Evolutionary conservation across 202 grass and related monocot genomes (phyloP).

Genomic region (Carex arenaria): DNA sequence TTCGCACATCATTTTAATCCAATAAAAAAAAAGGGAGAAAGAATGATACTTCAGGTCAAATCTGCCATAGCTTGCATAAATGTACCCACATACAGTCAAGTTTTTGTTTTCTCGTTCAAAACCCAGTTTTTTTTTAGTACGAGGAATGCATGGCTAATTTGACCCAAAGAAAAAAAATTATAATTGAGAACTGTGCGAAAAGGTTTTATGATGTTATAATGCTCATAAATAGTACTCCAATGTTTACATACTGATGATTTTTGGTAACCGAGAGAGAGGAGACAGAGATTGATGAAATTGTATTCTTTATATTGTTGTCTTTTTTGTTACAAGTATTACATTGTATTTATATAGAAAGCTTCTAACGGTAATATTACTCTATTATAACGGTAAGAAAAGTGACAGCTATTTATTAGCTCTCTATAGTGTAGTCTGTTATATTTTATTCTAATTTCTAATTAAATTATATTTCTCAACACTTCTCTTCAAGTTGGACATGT

Average conservation of each 20-base stretch:
- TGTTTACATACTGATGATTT: background rate
- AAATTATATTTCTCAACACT: too few relatives aligned
- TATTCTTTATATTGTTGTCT: too few relatives aligned
- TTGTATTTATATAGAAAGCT: too few relatives aligned
- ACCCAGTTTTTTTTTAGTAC: background rate
- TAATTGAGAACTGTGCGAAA: background rate
- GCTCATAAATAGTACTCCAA: background rate
- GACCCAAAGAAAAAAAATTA: background rate
- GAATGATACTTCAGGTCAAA: background rate
- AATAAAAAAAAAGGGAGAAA: background rate
- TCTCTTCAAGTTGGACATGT: too few relatives aligned
- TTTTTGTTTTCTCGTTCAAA: background rate
- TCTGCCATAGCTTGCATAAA: background rate
- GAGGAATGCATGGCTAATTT: background rate
- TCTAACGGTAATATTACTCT: too few relatives aligned
- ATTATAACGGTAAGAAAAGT: too few relatives aligned
- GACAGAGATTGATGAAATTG: too few relatives aligned
- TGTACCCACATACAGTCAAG: background rate
- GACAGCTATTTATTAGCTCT: too few relatives aligned
- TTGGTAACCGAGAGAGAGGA: too few relatives aligned
- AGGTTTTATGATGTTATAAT: background rate
- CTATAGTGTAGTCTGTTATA: too few relatives aligned
- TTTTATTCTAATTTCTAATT: too few relatives aligned
- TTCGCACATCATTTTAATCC: background rate
- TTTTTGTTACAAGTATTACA: too few relatives aligned